Evolutionary conservation across 495 filamentous ascomycete genomes (phyloP), one percentile per base, ranked within the genome.

Genomic region (Oleoguttula mirabilis): DNA sequence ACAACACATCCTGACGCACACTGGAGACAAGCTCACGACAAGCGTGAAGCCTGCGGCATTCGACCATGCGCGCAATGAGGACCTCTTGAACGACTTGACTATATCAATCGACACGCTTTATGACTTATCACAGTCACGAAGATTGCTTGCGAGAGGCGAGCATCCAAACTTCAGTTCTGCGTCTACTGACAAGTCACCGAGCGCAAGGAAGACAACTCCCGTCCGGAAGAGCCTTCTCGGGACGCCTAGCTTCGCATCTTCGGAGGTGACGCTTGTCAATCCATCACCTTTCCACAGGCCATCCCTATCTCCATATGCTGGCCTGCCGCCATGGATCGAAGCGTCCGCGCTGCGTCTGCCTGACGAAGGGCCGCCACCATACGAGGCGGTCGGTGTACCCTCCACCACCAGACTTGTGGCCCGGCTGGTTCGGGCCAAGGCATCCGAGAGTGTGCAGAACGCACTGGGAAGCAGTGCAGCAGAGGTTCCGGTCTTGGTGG

Each of bases 81-180:
- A 81, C 32, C 70, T 94, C 2, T 65, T 90, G 17, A 73, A 70
- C 43, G 84, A 93, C 43, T 61, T 94, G 41, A 90, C 82, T 3
- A 76, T 73, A 10, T 87, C 80, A 21, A 93, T 94, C 54, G 87
- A 95, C 60, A 87, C 80, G 0, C 71, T 95, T 10, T 93, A 88
- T 59, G 84, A 92, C 43, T 66, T 95, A 10, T 92, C 84, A 5
- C 68, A 76, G 33, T 82, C 84, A 6, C 68, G 82, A 20, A 79
- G 61, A 41, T 51, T 55, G 10, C 32, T 55, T 8, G 45, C 41
- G 27, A 21, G 49, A 14, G 48, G 41, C 28, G 49, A 51, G 28
- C 39, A 51, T 17, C 43, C 48, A 12, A 45, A 32, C 24, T 52
- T 52, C 39, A 39, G 30, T 41, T 56, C 25, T 56, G 28, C 47